These are phyloP conservation scores for Termitomyces sp. DNA, from an alignment of 768 basidiomycete genomes.

Conservation along the genomic window DNA sequence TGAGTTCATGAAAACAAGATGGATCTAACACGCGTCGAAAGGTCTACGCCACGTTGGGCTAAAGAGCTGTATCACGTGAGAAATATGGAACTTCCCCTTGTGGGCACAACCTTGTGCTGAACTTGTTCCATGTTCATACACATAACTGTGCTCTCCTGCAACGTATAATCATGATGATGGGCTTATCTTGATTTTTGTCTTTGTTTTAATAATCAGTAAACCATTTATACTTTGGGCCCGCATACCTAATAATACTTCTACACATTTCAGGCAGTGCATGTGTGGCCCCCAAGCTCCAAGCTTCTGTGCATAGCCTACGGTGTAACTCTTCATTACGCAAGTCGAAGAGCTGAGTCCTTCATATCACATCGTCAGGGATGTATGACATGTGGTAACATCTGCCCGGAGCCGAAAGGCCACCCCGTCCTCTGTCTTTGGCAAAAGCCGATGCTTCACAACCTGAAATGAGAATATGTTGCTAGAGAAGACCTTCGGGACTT, in stretches of 20 bases:
- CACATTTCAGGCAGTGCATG: background rate
- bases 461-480: background rate
- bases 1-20: conserved; percentile 28
- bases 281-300: no score
- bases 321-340: background rate
- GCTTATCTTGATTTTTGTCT: background rate
- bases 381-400: background rate
- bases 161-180: background rate
- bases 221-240: background rate
- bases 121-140: background rate
- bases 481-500: background rate
- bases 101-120: no score
- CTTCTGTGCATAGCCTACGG: background rate
- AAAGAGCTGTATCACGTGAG: background rate
- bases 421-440: background rate
- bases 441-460: background rate
- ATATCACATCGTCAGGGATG: background rate
- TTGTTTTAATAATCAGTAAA: background rate
- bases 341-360: background rate
- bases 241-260: background rate
- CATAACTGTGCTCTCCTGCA: background rate
- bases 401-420: background rate
- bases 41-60: background rate
- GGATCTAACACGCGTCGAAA: no score
- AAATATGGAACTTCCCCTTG: no score